Conservation (phyloP, 495 filamentous ascomycete genomes). For the Penicillium robsamsonii region DNA sequence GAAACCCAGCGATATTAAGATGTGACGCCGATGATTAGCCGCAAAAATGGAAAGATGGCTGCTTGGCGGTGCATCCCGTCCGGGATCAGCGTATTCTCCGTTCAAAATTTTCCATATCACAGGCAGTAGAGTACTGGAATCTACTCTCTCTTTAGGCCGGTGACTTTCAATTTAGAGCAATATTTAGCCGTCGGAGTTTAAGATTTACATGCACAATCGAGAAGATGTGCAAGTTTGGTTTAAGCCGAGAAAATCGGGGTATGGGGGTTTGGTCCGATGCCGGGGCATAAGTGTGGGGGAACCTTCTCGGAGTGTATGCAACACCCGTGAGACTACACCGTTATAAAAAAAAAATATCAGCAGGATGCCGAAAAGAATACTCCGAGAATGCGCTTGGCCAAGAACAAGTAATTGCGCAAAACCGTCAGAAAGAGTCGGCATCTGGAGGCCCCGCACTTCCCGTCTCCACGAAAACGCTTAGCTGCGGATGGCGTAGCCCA, state of each 20-base stretch:
- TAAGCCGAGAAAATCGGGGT: not conserved
- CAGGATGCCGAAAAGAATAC: not conserved
- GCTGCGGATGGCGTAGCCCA: conserved; percentile 2
- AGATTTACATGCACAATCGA: no score
- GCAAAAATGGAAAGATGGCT: not conserved
- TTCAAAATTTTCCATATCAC: not conserved
- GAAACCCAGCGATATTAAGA: no score
- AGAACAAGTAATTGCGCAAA: conserved; percentile 4
- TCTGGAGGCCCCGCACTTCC: conserved; percentile 22
- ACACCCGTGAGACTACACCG: not conserved
- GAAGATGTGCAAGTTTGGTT: no score
- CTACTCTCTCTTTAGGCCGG: no score
- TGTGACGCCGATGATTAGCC: conserved; percentile 4
- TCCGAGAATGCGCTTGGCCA: not conserved
- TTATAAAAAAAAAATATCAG: not conserved
- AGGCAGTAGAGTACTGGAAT: no score
- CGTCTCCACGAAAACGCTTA: conserved; percentile 13
- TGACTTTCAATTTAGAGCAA: not conserved
- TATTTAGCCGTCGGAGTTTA: not conserved
- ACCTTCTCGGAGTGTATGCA: not conserved
- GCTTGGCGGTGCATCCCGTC: not conserved
- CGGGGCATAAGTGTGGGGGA: not conserved
- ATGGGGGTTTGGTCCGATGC: not conserved
- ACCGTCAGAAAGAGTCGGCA: conserved; percentile 10
- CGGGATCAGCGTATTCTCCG: conserved; percentile 5